Percentiles rank a stretch among this genome's conserved stretches.
phyloP scores from a whole-genome alignment of 1,284 basidiomycete genomes.

The Papiliotrema terrestris region DNA sequence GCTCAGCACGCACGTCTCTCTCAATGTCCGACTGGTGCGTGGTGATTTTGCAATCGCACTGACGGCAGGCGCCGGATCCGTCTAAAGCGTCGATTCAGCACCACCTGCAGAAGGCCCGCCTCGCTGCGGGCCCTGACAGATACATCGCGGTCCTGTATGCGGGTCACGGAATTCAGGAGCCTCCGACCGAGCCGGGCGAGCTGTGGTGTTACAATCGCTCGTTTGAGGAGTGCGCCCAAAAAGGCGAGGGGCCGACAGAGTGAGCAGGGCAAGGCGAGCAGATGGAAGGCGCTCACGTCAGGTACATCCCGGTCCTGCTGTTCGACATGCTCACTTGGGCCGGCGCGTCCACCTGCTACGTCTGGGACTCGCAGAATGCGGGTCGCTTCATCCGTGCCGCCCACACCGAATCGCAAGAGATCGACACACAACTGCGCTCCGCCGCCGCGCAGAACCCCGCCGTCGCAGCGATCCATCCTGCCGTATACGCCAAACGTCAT shows the following conservation, averaged over 20 bases:
- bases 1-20: slow-evolving; percentile 5
- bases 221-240: slow-evolving; percentile 34
- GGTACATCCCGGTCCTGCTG: slow-evolving; percentile 39
- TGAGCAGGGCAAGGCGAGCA: slow-evolving; percentile 12
- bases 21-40: slow-evolving; percentile 15
- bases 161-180: slow-evolving; percentile 41
- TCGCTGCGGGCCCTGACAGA: slow-evolving; percentile 26
- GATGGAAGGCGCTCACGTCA: slow-evolving; percentile 7
- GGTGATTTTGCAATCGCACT: background rate
- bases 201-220: slow-evolving; percentile 38
- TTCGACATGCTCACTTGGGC: slow-evolving; percentile 40
- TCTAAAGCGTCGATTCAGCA: slow-evolving; percentile 31
- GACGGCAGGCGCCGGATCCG: slow-evolving; percentile 30
- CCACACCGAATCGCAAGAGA: slow-evolving; percentile 29
- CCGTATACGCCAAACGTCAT: slow-evolving; percentile 28
- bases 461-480: slow-evolving; percentile 24
- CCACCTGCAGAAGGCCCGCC: slow-evolving; percentile 28
- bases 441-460: slow-evolving; percentile 25
- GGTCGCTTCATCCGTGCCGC: slow-evolving; percentile 35
- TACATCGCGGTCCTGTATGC: slow-evolving; percentile 34
- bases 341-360: slow-evolving; percentile 33
- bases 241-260: slow-evolving; percentile 33
- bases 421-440: slow-evolving; percentile 32
- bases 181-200: slow-evolving; percentile 40
- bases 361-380: slow-evolving; percentile 37